A percentile compares a stretch with the other conserved stretches of the same genome.
These are phyloP conservation scores for Botrytis elliptica DNA, from an alignment of 2,329 filamentous ascomycete species.

Conservation along the genomic window DNA sequence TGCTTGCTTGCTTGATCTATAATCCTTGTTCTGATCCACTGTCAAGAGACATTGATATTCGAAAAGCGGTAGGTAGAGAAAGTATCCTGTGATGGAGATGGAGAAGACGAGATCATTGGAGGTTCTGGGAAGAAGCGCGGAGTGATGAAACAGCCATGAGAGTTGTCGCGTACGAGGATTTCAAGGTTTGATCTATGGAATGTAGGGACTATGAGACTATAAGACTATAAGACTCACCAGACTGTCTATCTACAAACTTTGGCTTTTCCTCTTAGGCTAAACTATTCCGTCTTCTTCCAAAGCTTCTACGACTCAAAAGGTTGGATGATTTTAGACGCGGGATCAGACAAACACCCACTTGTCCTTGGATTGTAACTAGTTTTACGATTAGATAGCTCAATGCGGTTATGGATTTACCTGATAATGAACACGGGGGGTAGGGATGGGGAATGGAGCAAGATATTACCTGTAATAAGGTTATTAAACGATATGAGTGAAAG, in stretches of 20 bases:
- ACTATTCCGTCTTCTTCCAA: neutral
- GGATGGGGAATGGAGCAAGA: neutral
- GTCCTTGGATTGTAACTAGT: neutral
- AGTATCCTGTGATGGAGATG: neutral
- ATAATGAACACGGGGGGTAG: conserved; percentile 10
- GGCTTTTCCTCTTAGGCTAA: neutral
- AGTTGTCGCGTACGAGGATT: conserved; percentile 7
- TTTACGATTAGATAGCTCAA: neutral
- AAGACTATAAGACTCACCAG: neutral
- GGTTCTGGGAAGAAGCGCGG: neutral
- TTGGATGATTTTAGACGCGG: conserved; percentile 5
- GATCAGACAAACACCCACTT: conserved; percentile 9
- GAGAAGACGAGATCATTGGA: neutral
- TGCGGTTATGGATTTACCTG: conserved; percentile 2
- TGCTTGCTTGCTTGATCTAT: neutral
- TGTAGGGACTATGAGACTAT: conserved; percentile 10
- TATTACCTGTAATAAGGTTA: neutral
- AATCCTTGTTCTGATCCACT: conserved; percentile 18
- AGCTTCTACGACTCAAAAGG: neutral
- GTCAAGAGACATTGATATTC: neutral
- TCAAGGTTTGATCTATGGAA: conserved; percentile 16
- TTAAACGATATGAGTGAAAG: neutral
- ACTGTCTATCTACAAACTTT: neutral
- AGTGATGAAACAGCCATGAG: conserved; percentile 15
- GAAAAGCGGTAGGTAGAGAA: neutral